Evolutionary conservation across 352 stramenopile genomes (phyloP).

Genomic region (Phytopythium montanum): DNA sequence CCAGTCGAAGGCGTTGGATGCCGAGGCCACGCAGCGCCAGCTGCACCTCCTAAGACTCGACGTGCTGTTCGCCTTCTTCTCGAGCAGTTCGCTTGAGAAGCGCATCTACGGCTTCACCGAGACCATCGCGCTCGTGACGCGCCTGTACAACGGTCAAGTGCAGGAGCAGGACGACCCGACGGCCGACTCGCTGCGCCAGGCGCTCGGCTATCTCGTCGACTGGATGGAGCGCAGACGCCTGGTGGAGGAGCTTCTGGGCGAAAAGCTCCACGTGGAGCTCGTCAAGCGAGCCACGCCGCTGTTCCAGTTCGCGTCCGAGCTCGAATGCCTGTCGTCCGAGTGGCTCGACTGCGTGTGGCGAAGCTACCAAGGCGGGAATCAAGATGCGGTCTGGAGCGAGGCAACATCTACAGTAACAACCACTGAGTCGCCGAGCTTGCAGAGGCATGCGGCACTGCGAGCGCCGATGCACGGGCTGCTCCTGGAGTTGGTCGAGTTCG

Average conservation of each 20-base stretch:
- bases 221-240: constrained; percentile 53
- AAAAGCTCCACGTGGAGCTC: constrained; percentile 65
- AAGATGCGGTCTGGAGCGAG: constrained; percentile 1
- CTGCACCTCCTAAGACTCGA: constrained; percentile 53
- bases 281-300: constrained; percentile 56
- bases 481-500: constrained; percentile 50
- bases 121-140: constrained; percentile 41
- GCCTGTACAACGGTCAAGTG: constrained; percentile 37
- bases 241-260: constrained; percentile 50
- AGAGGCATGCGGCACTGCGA: constrained; percentile 45
- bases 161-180: constrained; percentile 27
- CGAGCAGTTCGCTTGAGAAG: constrained; percentile 56
- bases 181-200: constrained; percentile 15
- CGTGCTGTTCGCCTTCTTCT: constrained; percentile 49
- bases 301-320: constrained; percentile 49
- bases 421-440: constrained; percentile 9
- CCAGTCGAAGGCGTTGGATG: background rate
- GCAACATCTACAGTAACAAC: background rate
- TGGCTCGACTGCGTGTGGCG: constrained; percentile 57
- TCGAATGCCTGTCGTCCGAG: constrained; percentile 23
- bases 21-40: constrained; percentile 17
- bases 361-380: constrained; percentile 35
- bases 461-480: constrained; percentile 41
- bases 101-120: constrained; percentile 70
- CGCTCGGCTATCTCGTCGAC: constrained; percentile 27